Evolutionary conservation across 2,329 filamentous ascomycete species (phyloP).

Genomic region (Tolypocladium ovalisporum): DNA sequence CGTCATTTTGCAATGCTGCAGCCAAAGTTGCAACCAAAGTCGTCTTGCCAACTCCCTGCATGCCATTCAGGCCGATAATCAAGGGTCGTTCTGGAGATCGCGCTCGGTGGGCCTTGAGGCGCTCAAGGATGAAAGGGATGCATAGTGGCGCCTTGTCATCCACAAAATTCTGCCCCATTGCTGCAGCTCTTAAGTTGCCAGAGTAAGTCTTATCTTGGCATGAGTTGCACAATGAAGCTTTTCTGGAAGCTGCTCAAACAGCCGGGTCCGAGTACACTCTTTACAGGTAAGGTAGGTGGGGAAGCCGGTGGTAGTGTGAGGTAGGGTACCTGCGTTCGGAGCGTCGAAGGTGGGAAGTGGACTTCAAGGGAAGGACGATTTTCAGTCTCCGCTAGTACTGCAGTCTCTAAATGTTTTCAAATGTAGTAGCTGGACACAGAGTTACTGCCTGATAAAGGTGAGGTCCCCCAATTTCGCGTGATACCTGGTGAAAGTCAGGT

Average conservation of each 20-base stretch:
- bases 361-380: too few species aligned
- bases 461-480: too few species aligned
- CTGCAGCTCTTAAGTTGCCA: not conserved
- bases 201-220: not conserved
- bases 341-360: too few species aligned
- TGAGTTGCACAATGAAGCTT: not conserved
- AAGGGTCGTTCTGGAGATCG: constrained; percentile 42
- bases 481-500: too few species aligned
- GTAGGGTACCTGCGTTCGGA: not conserved
- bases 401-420: too few species aligned
- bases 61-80: constrained; percentile 79
- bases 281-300: too few species aligned
- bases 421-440: too few species aligned
- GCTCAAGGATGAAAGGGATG: constrained; percentile 63
- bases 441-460: too few species aligned
- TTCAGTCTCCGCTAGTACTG: too few species aligned
- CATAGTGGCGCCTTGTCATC: constrained; percentile 73
- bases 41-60: constrained; percentile 89
- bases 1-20: constrained; percentile 41
- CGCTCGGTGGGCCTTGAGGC: constrained; percentile 38
- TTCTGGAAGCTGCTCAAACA: not conserved
- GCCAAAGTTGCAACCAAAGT: constrained; percentile 65
- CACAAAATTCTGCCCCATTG: constrained; percentile 29
- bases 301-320: not conserved
- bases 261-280: not conserved